A percentile compares a stretch with the other conserved stretches of the same genome.
phyloP scores from a whole-genome alignment of 2,329 filamentous ascomycete species.

The Fusarium sp. region DNA sequence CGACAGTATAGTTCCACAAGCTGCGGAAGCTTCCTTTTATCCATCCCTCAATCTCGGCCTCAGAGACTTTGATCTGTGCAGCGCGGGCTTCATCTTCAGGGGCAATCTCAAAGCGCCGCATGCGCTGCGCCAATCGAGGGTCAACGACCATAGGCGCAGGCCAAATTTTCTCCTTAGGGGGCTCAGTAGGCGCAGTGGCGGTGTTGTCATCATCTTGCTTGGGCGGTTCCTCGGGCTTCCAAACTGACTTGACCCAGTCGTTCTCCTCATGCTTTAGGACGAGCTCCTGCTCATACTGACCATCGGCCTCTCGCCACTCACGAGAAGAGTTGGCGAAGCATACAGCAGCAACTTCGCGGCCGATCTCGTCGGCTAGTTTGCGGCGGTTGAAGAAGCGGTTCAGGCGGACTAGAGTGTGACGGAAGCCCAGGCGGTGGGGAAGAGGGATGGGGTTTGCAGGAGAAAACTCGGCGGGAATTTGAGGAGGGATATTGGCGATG shows the following conservation, averaged over 20 bases:
- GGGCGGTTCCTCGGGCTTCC: slow-evolving; percentile 61
- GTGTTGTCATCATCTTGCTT: slow-evolving; percentile 57
- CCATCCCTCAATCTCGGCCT: slow-evolving; percentile 77
- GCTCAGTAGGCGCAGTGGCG: slow-evolving; percentile 47
- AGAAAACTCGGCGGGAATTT: slow-evolving; percentile 76
- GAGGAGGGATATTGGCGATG: slow-evolving; percentile 69
- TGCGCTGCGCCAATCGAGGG: slow-evolving; percentile 76
- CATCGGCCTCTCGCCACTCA: slow-evolving; percentile 59
- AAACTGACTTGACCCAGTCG: slow-evolving; percentile 86
- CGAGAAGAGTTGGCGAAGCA: slow-evolving; percentile 73
- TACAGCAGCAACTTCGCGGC: slow-evolving; percentile 85
- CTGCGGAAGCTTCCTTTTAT: slow-evolving; percentile 68
- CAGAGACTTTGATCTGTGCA: slow-evolving; percentile 68
- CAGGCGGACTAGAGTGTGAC: slow-evolving; percentile 86
- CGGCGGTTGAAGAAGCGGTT: slow-evolving; percentile 89
- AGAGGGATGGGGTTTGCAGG: slow-evolving; percentile 79
- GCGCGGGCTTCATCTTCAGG: slow-evolving; percentile 77
- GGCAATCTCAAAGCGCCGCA: slow-evolving; percentile 80
- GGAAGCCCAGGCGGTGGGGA: slow-evolving; percentile 91
- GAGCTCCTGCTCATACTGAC: slow-evolving; percentile 57
- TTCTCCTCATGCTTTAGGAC: slow-evolving; percentile 77
- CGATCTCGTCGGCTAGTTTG: slow-evolving; percentile 85
- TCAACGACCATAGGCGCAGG: slow-evolving; percentile 79
- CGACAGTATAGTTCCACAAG: slow-evolving; percentile 62
- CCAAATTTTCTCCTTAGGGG: slow-evolving; percentile 77